These are phyloP conservation scores for Camellia oleifera DNA, from an alignment of 179 eudicot species.

Conservation along the genomic window DNA sequence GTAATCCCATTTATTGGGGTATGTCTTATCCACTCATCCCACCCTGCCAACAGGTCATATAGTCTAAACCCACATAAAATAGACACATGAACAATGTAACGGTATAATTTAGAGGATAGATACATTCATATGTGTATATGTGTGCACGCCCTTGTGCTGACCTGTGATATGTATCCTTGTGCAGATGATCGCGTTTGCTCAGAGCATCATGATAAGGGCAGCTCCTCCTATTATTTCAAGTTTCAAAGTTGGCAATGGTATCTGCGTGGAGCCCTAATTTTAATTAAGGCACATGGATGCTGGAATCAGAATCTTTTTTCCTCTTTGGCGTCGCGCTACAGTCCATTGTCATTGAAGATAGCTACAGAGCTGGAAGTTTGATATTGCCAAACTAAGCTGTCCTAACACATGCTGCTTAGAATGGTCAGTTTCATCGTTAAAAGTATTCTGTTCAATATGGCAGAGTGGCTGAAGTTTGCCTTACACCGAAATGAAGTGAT, in stretches of 20 bases:
- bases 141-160: not conserved
- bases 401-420: not conserved
- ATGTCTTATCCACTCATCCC: too few species aligned
- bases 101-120: too few species aligned
- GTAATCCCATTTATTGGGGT: too few species aligned
- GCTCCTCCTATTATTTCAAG: slow-evolving; percentile 17
- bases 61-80: too few species aligned
- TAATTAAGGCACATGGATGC: not conserved
- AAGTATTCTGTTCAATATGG: not conserved
- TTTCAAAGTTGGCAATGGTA: slow-evolving; percentile 4
- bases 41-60: too few species aligned
- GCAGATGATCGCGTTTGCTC: slow-evolving; percentile 47
- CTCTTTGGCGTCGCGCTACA: not conserved
- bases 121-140: too few species aligned
- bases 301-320: not conserved
- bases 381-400: not conserved
- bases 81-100: too few species aligned
- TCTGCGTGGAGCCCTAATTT: slow-evolving; percentile 25
- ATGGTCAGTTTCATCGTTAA: not conserved
- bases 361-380: not conserved
- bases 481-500: not conserved
- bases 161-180: not conserved
- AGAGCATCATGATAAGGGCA: slow-evolving; percentile 38
- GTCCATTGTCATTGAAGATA: not conserved
- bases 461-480: not conserved